Evolutionary conservation across 805 yeast genomes (phyloP).

Genomic region (Cyberlindnera bimundalis): DNA sequence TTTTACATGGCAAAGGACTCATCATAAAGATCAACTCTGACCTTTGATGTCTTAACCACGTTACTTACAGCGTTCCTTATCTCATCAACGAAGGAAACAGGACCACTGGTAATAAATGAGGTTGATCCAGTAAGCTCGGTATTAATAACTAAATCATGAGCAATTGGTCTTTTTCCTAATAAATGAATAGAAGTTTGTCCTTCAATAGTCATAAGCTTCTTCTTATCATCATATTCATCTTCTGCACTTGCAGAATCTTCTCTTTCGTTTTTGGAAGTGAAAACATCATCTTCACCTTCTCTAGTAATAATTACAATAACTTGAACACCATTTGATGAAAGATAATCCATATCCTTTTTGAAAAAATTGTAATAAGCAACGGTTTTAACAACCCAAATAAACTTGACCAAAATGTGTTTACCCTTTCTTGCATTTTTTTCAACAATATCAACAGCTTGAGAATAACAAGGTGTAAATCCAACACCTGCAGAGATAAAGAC

Average conservation of each 20-base stretch:
- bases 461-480: constrained; percentile 49
- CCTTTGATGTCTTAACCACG: constrained; percentile 30
- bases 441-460: constrained; percentile 35
- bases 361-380: constrained; percentile 47
- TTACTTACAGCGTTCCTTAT: constrained; percentile 46
- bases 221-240: background rate
- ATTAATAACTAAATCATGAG: constrained; percentile 11
- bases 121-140: constrained; percentile 36
- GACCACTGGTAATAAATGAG: constrained; percentile 63
- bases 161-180: constrained; percentile 16
- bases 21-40: constrained; percentile 31
- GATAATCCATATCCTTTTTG: constrained; percentile 38
- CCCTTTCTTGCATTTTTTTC: constrained; percentile 12
- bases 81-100: constrained; percentile 52
- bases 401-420: constrained; percentile 33
- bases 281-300: background rate
- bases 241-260: background rate
- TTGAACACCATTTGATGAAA: constrained; percentile 28
- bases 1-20: constrained; percentile 29
- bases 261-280: background rate
- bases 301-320: constrained; percentile 21
- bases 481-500: constrained; percentile 47
- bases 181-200: constrained; percentile 2
- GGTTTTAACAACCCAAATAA: constrained; percentile 65
- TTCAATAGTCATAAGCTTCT: background rate